Base-by-base conservation (phyloP, 495 filamentous ascomycete genomes). In the Aspergillus campestris region DNA sequence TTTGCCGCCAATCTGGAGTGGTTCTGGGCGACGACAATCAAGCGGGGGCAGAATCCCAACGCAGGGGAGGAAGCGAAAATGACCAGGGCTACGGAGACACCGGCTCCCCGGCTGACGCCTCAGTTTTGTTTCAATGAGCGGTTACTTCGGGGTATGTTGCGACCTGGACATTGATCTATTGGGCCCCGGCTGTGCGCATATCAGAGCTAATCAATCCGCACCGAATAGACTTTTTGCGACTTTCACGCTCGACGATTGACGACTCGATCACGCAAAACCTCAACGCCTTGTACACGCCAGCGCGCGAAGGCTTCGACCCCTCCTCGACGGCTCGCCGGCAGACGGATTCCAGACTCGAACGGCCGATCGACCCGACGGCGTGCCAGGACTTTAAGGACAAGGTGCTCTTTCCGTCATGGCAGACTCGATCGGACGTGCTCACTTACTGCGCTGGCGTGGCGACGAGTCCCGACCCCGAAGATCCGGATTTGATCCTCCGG, bases 101-200 rank as follows among this genome's bases (percentile, higher is more conserved):
- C 72, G 18, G 69, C 71, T 37, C 87, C 89, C 4, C 56, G 58
- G 34, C 71, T 97, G 38, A 91, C 78, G 27, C 89, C 91, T 12
- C 86, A 90, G 61, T 92, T 97, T 57, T 98, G 92, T 62, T 97
- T 97, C 71, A 84, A 89, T 39, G 87, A 90, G 38, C 76, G 79
- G 27, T 76, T 86, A 9, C 72, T 98, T 30, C 75, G 82, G 88
- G 91, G 92, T 89, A 66, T 31, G 57, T 55, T 31, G 8, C 13
- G n/a, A 31, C 31, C 32, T 18, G 13, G 3, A n/a, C 12, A n/a
- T 3, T n/a, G 10, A 32, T 14, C 11, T 6, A 30, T 31, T 14
- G 29, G n/a, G n/a, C n/a, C n/a, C n/a, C n/a, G n/a, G n/a, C n/a
- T n/a, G n/a, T n/a, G 27, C 29, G 31, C 18, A 12, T 11, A n/a